Evolutionary conservation across 192 early-diverging fungal species (phyloP).

Genomic region (Chytriomyces sp.): DNA sequence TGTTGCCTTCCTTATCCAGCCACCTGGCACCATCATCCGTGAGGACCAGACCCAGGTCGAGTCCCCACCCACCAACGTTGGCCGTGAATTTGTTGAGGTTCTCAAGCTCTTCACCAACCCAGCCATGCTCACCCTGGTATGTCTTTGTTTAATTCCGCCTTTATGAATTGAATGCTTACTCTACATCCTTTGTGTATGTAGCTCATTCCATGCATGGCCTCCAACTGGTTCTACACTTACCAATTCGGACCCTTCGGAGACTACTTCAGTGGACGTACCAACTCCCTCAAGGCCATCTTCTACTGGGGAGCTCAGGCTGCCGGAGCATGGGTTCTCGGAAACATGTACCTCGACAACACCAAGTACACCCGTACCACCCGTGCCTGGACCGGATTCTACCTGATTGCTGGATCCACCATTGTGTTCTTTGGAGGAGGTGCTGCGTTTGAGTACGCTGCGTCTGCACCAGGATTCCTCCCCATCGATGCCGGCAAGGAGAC

Average conservation of each 20-base stretch:
- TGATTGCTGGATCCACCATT: slow-evolving; percentile 57
- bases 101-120: slow-evolving; percentile 70
- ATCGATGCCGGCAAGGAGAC: slow-evolving; percentile 29
- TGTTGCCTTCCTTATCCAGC: slow-evolving; percentile 62
- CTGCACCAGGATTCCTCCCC: slow-evolving; percentile 40
- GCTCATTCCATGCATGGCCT: slow-evolving; percentile 68
- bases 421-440: slow-evolving; percentile 70
- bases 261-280: slow-evolving; percentile 70
- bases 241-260: slow-evolving; percentile 65
- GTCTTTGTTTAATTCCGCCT: background rate
- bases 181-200: background rate
- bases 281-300: slow-evolving; percentile 72
- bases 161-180: background rate
- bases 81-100: slow-evolving; percentile 58
- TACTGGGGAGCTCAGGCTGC: slow-evolving; percentile 80
- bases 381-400: slow-evolving; percentile 62
- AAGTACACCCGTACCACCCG: slow-evolving; percentile 62
- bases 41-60: slow-evolving; percentile 72
- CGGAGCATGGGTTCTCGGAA: slow-evolving; percentile 67
- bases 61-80: slow-evolving; percentile 70
- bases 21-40: slow-evolving; percentile 66
- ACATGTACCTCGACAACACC: slow-evolving; percentile 63
- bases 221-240: slow-evolving; percentile 84
- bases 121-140: slow-evolving; percentile 63
- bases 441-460: slow-evolving; percentile 60